phyloP scores from a whole-genome alignment of 2,329 filamentous ascomycete genomes.

The Metarhizium robertsii region DNA sequence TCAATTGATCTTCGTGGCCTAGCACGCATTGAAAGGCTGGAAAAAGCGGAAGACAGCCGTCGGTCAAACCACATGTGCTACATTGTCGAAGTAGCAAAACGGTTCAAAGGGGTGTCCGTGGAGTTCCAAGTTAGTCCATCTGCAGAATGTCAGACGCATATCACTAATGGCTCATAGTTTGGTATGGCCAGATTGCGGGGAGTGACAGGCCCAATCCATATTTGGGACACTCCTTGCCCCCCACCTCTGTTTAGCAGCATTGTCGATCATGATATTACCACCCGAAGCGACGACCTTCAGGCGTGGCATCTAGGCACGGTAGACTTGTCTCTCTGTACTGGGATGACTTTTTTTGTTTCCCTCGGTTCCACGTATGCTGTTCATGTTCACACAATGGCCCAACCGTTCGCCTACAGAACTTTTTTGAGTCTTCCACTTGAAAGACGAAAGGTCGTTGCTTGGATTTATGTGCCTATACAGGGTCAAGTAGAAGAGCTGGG shows the following conservation, averaged over 20 bases:
- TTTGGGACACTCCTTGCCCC: constrained; percentile 5
- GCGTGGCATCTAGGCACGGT: constrained; percentile 2
- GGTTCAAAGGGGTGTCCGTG: constrained; percentile 2
- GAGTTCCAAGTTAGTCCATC: constrained; percentile 1
- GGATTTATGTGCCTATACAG: constrained; percentile 2
- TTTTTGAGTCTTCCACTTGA: not conserved
- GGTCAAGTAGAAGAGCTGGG: not conserved
- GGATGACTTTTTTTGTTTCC: constrained; percentile 2
- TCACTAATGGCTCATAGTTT: not conserved
- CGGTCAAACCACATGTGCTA: constrained; percentile 1
- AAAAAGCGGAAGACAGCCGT: not conserved
- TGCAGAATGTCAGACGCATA: not conserved
- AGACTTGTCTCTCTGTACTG: not conserved
- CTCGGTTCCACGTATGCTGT: not conserved
- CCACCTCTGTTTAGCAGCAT: constrained; percentile 1
- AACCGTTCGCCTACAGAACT: constrained; percentile 1
- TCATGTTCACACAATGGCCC: constrained; percentile 1
- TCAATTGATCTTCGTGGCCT: not conserved
- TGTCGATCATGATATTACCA: not conserved
- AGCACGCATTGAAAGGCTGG: constrained; percentile 1
- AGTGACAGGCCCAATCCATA: not conserved
- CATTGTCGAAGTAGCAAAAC: constrained; percentile 1
- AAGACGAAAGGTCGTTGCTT: not conserved
- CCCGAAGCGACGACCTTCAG: too few species aligned
- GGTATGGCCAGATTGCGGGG: constrained; percentile 2